Base-by-base conservation (phyloP, 106 monocot species). In the Allium fistulosum region DNA sequence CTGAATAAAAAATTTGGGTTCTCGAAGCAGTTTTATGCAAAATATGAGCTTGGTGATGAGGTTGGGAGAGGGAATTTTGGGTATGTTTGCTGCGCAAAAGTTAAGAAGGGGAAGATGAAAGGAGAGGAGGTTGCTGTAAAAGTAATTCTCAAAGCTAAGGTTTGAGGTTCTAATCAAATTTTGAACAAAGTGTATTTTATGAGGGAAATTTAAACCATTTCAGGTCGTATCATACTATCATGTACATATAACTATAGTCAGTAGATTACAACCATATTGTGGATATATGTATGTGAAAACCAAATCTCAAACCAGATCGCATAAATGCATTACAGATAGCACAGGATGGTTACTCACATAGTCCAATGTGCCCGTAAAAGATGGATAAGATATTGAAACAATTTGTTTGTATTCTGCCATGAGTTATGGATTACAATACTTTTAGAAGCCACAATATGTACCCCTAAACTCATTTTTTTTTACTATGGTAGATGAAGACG, bases 121-220 rank as follows among this genome's bases (percentile, higher is more conserved):
- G 86, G 89, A 10, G 77, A 82, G 64, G 80, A 93, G 60, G 84
- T 93, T 17, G 93, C 93, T n/a, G 80, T 93, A 62, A 93, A 93
- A 73, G 93, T 93, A 57, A 89, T 93, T 46, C 83, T 86, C 15
- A 93, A 93, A 67, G 53, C 86, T n/a, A 88, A 93, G 93, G 93
- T 78, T 16, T 63, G 62, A 14, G 10, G 9, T 60, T 13, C 4
- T 60, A 11, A 10, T 14, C 12, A 46, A 37, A 46, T 8, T 28
- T 1, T 28, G 28, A 28, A 28, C 28, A 3, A 28, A 28, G 2
- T 11, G 46, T 46, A 63, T 63, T 46, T 46, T 11, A 45, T 45
- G 46, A n/a, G 37, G 62, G 28, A 28, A 28, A 28, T 28, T 28
- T 28, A 28, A 28, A 28, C 28, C 28, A 28, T 28, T 28, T 28